Conservation (phyloP, 2,329 filamentous ascomycete species). For the Paraphoma sp. region DNA sequence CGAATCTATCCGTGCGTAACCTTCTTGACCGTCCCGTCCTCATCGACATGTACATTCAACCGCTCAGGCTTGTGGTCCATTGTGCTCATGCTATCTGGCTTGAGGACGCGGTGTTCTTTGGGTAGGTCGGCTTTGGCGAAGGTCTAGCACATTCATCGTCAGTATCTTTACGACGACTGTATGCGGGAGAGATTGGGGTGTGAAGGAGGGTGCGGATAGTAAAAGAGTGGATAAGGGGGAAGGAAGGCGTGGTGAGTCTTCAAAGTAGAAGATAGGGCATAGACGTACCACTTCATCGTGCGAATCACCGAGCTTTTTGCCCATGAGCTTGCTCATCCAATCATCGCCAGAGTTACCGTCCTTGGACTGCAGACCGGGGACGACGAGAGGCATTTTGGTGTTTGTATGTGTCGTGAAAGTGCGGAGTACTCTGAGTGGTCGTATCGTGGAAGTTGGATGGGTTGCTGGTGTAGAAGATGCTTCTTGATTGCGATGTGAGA, state of each 20-base stretch:
- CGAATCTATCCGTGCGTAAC: conserved; percentile 52
- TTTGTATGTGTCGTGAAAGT: conserved; percentile 6
- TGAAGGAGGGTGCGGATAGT: too few species aligned
- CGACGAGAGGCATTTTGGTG: conserved; percentile 58
- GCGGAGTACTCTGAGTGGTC: neutral
- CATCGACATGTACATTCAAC: conserved; percentile 57
- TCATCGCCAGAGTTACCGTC: conserved; percentile 41
- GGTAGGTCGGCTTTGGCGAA: conserved; percentile 59
- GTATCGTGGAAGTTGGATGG: neutral
- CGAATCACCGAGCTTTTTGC: conserved; percentile 59
- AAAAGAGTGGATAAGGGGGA: neutral
- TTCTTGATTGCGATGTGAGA: neutral
- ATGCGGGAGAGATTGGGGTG: too few species aligned
- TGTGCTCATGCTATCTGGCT: conserved; percentile 54
- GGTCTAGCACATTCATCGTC: conserved; percentile 43
- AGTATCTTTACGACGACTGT: neutral
- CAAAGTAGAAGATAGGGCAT: neutral
- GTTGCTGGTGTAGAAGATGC: too few species aligned
- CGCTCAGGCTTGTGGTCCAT: conserved; percentile 57
- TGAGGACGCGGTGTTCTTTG: conserved; percentile 54
- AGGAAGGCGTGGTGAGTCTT: too few species aligned
- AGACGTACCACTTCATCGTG: conserved; percentile 53
- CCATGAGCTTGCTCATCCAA: conserved; percentile 57
- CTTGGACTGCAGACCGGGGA: conserved; percentile 54
- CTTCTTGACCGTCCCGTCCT: conserved; percentile 57